A percentile compares a stretch with the other conserved stretches of the same genome.
Evolutionary conservation across 306 rosid species (phyloP).

Genomic region (Medicago arabica): DNA sequence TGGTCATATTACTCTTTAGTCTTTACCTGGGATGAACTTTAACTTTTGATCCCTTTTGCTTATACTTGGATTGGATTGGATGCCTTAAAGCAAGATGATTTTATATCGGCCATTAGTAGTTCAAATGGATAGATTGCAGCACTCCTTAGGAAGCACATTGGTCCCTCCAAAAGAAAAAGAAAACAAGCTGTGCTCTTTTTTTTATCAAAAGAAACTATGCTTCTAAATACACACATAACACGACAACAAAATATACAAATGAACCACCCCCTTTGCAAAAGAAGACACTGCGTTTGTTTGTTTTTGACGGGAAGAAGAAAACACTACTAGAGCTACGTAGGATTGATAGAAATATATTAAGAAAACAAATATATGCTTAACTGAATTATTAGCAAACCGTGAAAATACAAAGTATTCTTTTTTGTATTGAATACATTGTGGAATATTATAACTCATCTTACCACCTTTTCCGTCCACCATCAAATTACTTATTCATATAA

Average conservation of each 20-base stretch:
- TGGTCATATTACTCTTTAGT: not conserved
- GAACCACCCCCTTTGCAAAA: not conserved
- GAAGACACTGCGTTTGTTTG: not conserved
- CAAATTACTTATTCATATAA: constrained; percentile 28
- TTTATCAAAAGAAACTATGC: not conserved
- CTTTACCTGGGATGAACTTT: not conserved
- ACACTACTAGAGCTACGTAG: not conserved
- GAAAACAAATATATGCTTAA: constrained; percentile 1
- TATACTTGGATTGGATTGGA: not conserved
- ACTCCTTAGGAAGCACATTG: not conserved
- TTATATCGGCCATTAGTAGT: not conserved
- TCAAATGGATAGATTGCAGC: not conserved
- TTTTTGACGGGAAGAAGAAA: too few species aligned
- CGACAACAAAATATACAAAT: not conserved
- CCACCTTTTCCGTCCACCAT: constrained; percentile 29
- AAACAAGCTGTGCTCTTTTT: not conserved
- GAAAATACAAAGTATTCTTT: not conserved
- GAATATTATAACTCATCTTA: constrained; percentile 26
- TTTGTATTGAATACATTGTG: constrained; percentile 13
- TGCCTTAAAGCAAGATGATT: constrained; percentile 3
- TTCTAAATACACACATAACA: not conserved
- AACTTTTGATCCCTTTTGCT: not conserved
- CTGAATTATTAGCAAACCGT: constrained; percentile 25
- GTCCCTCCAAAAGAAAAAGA: not conserved
- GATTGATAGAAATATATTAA: not conserved